A percentile compares a stretch with the other conserved stretches of the same genome.
phyloP scores from a whole-genome alignment of 1,284 basidiomycete genomes.

The Leucoagaricus sp. region DNA sequence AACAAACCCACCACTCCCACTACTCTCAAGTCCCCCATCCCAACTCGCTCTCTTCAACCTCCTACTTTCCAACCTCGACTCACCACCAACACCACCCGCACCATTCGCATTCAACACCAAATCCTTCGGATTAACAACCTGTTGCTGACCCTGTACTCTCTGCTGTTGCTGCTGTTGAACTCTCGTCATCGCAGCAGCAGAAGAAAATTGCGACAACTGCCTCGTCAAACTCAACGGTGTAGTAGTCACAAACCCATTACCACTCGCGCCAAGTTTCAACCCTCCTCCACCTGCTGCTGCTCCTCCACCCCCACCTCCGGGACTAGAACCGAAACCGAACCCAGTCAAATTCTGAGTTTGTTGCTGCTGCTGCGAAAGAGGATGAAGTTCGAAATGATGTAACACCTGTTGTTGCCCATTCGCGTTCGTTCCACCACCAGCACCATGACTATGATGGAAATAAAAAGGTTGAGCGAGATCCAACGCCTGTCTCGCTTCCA shows the following conservation, averaged over 20 bases:
- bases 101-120: slow-evolving; percentile 41
- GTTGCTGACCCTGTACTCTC: slow-evolving; percentile 53
- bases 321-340: not conserved
- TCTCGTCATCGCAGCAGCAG: slow-evolving; percentile 5
- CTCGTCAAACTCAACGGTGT: slow-evolving; percentile 9
- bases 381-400: not conserved
- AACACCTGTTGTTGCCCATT: not conserved
- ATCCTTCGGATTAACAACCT: slow-evolving; percentile 62
- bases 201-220: slow-evolving; percentile 10
- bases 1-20: no score
- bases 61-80: slow-evolving; percentile 59
- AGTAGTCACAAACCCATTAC: slow-evolving; percentile 12
- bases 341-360: not conserved
- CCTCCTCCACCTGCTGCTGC: not conserved
- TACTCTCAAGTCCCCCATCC: no score
- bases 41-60: slow-evolving; percentile 76
- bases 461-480: slow-evolving; percentile 13
- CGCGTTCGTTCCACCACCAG: no score
- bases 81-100: not conserved
- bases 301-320: not conserved
- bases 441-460: slow-evolving; percentile 4
- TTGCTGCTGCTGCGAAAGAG: not conserved
- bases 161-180: slow-evolving; percentile 31
- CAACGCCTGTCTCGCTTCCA: slow-evolving; percentile 13
- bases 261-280: slow-evolving; percentile 10